Evolutionary conservation across 1,284 basidiomycete species (phyloP), one percentile per base, ranked within the genome.

Genomic region (Leccinum pachyderme): DNA sequence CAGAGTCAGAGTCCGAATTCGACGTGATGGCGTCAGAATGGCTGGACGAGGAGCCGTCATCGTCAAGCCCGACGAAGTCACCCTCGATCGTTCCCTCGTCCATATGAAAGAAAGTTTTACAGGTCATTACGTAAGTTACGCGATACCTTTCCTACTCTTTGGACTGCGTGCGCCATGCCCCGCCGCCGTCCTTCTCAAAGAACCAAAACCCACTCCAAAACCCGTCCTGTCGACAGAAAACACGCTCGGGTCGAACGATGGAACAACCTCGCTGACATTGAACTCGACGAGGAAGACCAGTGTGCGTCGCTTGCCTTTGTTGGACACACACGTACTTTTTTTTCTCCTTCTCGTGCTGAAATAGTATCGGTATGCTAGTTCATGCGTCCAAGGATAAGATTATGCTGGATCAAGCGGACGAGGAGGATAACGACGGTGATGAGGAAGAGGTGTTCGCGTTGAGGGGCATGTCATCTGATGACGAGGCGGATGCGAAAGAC

Each of bases 371-470:
- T 9, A 12, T 18, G 33, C 5, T 56, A 91, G 89, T 90, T 63
- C 86, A 89, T 67, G 73, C 77, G 0, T 81, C 81, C 54, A 80
- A 84, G 52, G 93, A 97, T 67, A 83, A 84, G 68, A 90, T 96
- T 56, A 77, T 91, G 11, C 77, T 96, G 7, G 84, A 91, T 49
- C 83, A 80, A 11, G 75, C 77, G 35, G 68, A 72, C n/a, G 65
- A 67, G 18, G 41, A 12, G 12, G 70, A 67, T 5, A 73, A 75
- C 15, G 72, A 72, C 12, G 73, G 73, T 28, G 72, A 69, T 4
- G 78, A 79, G 28, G 88, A 90, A 32, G 88, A 93, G 46, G 89
- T 67, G 35, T 76, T 73, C 18, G 75, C 70, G 7, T 47, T 69
- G 47, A 27, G 47, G 5, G 71, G 63, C 5, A 32, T 72, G 32